Evolutionary conservation across 306 rosid genomes (phyloP), one percentile per base, ranked within the genome.

Genomic region (Rosa persica): DNA sequence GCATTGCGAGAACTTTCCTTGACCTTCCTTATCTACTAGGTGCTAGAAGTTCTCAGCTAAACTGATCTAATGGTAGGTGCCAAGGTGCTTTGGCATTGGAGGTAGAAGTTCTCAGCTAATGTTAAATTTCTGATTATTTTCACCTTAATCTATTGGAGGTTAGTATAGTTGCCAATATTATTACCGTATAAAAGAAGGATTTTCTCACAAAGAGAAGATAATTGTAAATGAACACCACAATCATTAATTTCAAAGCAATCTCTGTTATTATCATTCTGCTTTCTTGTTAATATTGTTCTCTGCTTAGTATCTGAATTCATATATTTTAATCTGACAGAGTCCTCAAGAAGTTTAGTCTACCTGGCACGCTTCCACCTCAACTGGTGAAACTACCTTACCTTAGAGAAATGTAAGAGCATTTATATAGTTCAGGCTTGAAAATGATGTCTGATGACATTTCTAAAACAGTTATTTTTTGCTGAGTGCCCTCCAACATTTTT

Each of bases 331-430:
- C 55, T 67, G 65, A 60, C 70, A 94, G 98, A 72, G 22, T 0
- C 0, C 81, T 94, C 79, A 92, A 88, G 86, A 20, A 80, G 60
- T 67, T 60, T 79, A 89, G 73, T 81, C 90, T 90, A 78, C 93
- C 95, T n/a, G 97, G 98, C 54, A 30, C 75, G 78, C 98, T 94
- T 84, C 97, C 98, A 66, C 87, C 92, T 81, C 93, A 92, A 73
- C 81, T 94, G 84, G 86, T 85, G 83, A 92, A 88, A 72, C 97
- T 94, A 87, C 93, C 88, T 79, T 85, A 87, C 79, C 93, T 94
- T 72, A 73, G 23, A 85, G 58, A 57, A 81, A 78, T 94, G 98
- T 94, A 86, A 76, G 93, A 82, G 61, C 62, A 62, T 75, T 69
- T 84, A 67, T 61, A 77, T 44, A 73, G 39, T 64, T 82, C 68